Percentiles rank a stretch among this genome's conserved stretches.
phyloP scores from a whole-genome alignment of 805 yeast genomes.

The Pichia nanzhaoensis region DNA sequence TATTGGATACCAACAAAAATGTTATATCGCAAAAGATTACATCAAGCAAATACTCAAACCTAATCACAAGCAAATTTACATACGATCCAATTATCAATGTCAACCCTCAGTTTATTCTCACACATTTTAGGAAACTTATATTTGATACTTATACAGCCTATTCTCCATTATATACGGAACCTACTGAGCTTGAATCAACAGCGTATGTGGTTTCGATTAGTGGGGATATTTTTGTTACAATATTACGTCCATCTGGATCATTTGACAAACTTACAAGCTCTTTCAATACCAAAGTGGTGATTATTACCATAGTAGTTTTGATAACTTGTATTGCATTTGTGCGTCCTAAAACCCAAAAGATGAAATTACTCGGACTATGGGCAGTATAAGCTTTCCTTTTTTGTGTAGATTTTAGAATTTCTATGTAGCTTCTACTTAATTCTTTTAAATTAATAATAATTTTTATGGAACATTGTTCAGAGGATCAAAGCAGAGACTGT shows the following conservation, averaged over 20 bases:
- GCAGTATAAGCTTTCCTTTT: background rate
- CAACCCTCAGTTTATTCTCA: conserved; percentile 42
- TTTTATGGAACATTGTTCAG: background rate
- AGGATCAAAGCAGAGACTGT: conserved; percentile 45
- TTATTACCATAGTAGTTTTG: conserved; percentile 52
- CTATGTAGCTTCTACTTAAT: too few species aligned
- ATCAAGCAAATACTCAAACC: conserved; percentile 31
- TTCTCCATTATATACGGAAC: conserved; percentile 34
- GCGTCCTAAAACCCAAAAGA: conserved; percentile 51
- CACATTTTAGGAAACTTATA: conserved; percentile 44
- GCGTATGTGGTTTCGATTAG: conserved; percentile 60
- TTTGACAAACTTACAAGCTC: conserved; percentile 66
- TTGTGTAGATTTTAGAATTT: background rate
- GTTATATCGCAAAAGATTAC: conserved; percentile 19
- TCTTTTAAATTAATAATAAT: too few species aligned
- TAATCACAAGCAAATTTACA: conserved; percentile 51
- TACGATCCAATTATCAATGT: conserved; percentile 58
- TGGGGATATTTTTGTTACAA: conserved; percentile 70
- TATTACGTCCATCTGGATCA: conserved; percentile 72
- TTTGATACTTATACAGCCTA: conserved; percentile 12
- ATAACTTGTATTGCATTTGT: conserved; percentile 39
- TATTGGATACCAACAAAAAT: conserved; percentile 24
- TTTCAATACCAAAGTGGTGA: conserved; percentile 61
- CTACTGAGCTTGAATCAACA: conserved; percentile 79
- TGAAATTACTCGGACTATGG: conserved; percentile 52